phyloP scores from a whole-genome alignment of 345 rosid genomes.

The Bruguiera parviflora region DNA sequence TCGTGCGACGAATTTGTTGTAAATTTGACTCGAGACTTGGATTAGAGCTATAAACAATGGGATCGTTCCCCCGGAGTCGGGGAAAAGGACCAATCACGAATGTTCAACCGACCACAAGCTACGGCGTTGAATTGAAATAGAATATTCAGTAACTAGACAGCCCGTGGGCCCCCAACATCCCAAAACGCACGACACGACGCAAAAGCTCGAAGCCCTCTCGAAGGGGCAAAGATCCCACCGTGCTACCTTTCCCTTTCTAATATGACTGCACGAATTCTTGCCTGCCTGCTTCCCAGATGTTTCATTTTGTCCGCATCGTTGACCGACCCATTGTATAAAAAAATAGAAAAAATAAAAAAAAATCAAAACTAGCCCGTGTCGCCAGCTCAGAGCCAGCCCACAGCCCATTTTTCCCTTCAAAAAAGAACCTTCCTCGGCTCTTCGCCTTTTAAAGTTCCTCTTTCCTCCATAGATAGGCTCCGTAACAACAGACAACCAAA shows the following conservation, averaged over 20 bases:
- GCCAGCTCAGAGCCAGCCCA: background rate
- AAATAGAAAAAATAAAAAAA: too few relatives aligned
- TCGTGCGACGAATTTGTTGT: too few relatives aligned
- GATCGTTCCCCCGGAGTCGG: background rate
- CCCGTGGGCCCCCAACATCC: background rate
- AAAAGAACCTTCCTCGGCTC: too few relatives aligned
- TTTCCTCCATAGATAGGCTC: too few relatives aligned
- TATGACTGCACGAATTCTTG: background rate
- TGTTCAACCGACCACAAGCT: constrained; percentile 4
- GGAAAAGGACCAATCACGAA: background rate
- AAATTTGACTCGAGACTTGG: too few relatives aligned
- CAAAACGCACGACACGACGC: background rate
- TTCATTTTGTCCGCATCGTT: background rate
- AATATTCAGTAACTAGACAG: constrained; percentile 14
- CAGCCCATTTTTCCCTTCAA: background rate
- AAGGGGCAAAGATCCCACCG: background rate
- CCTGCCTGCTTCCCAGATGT: background rate
- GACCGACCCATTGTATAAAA: background rate
- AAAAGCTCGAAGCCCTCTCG: background rate
- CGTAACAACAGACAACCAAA: too few relatives aligned
- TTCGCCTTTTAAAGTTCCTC: too few relatives aligned
- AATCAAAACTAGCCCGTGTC: background rate
- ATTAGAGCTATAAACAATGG: too few relatives aligned
- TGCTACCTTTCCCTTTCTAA: background rate
- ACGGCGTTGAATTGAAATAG: constrained; percentile 17